These are phyloP conservation scores for Grigorovia transvaalensis DNA, from an alignment of 805 yeast genomes.

Conservation along the genomic window DNA sequence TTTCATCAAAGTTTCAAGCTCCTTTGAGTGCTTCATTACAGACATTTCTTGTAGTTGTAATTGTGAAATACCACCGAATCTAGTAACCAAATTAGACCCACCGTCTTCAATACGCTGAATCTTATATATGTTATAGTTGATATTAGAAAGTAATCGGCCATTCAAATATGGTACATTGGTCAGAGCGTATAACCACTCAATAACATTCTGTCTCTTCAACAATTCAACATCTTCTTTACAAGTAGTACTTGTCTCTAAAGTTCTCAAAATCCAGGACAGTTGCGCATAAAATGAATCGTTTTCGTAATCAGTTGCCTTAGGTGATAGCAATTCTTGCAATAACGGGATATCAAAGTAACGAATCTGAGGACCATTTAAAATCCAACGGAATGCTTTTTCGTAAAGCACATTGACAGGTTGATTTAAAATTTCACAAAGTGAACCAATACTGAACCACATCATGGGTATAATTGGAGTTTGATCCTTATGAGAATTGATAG, in stretches of 20 bases:
- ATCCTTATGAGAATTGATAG: slow-evolving; percentile 17
- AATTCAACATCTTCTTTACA: slow-evolving; percentile 42
- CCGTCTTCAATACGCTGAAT: slow-evolving; percentile 49
- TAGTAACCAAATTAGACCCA: slow-evolving; percentile 45
- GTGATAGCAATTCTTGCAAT: slow-evolving; percentile 24
- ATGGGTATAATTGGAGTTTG: slow-evolving; percentile 33
- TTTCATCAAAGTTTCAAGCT: slow-evolving; percentile 3
- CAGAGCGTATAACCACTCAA: slow-evolving; percentile 60
- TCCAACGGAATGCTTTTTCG: slow-evolving; percentile 59
- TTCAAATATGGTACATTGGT: slow-evolving; percentile 40
- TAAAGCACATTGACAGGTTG: slow-evolving; percentile 68
- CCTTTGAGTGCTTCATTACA: slow-evolving; percentile 7
- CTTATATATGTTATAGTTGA: slow-evolving; percentile 36
- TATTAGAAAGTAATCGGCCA: slow-evolving; percentile 30
- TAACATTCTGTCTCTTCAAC: slow-evolving; percentile 41
- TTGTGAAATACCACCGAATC: slow-evolving; percentile 39
- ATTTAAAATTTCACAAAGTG: slow-evolving; percentile 44
- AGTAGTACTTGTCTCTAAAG: slow-evolving; percentile 38
- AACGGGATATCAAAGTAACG: slow-evolving; percentile 37
- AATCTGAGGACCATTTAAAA: slow-evolving; percentile 38
- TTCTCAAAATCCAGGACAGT: slow-evolving; percentile 53
- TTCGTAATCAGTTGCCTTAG: slow-evolving; percentile 11
- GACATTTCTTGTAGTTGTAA: slow-evolving; percentile 25
- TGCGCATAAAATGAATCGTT: slow-evolving; percentile 44
- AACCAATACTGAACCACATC: slow-evolving; percentile 45